Evolutionary conservation across 208 protist species (phyloP), one percentile per base, ranked within the genome.

Genomic region (Crithidia acanthocephali): DNA sequence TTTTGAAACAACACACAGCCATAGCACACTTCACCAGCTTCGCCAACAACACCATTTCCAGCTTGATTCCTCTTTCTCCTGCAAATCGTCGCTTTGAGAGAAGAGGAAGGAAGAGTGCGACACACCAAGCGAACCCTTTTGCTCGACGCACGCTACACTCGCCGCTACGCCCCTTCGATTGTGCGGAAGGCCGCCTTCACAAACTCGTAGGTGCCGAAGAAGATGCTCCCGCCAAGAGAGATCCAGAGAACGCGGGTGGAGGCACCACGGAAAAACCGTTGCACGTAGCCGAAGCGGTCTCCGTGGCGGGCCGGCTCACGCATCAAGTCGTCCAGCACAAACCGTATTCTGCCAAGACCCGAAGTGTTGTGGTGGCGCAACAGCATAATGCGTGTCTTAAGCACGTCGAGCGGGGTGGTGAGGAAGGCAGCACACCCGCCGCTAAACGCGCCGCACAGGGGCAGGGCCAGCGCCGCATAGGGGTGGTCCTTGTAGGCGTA

Each of bases 381-480:
- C 0, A 98, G 81, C 93, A 98, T 98, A 44, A 98, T 95, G 57
- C 96, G 90, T 16, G 96, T 98, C 72, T 97, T 97, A 15, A 95
- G 65, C 4, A 98, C 93, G 64, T 98, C 96, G 10, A 98, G 66
- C 9, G 94, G 96, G 32, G 96, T 98, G 2, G 96, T 98, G 27
- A 96, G 20, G 42, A 94, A 95, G 11, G 91, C 94, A 16, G 95
- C 83, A 8, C 79, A 85, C 15, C 88, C 92, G 15, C 96, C 96
- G 60, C 88, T 86, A 45, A 96, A 25, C 7, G 92, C 90, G 11
- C 94, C 96, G 57, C 88, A 97, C 0, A 91, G 42, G 0, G 93
- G 85, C 22, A 90, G 62, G 42, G 74, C 40, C n/a, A 70, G 53
- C 7, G 79, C 62, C 20, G 75, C 77, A 33, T 82, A 86, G 3